Conservation (phyloP, 257 asterid species). For the Schizonepeta tenuifolia region DNA sequence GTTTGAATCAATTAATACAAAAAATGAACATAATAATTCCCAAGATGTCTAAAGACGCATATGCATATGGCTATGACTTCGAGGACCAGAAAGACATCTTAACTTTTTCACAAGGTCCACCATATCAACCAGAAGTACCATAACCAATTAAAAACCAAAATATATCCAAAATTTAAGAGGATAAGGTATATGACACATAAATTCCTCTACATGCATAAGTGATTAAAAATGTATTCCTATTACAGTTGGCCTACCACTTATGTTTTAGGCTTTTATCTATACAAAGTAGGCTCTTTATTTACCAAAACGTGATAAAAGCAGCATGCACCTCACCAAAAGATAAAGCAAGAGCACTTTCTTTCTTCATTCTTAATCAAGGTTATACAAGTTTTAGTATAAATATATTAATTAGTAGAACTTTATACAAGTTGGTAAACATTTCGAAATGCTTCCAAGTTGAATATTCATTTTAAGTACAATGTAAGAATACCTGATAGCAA, state of each 20-base stretch:
- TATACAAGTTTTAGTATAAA: not conserved
- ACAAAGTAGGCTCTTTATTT: constrained; percentile 13
- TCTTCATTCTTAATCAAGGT: constrained; percentile 7
- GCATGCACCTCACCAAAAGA: not conserved
- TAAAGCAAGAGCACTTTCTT: constrained; percentile 17
- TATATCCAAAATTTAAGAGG: constrained; percentile 5
- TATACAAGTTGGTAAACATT: constrained; percentile 6
- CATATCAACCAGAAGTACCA: constrained; percentile 17
- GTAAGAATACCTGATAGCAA: not conserved
- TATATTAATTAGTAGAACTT: constrained; percentile 9
- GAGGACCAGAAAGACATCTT: constrained; percentile 16
- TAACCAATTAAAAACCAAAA: not conserved
- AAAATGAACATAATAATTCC: constrained; percentile 19
- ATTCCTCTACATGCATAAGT: not conserved
- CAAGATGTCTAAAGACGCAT: constrained; percentile 3
- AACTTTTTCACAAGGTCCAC: constrained; percentile 17
- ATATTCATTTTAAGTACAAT: constrained; percentile 3
- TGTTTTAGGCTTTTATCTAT: constrained; percentile 5
- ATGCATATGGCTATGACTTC: not conserved
- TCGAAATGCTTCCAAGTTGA: constrained; percentile 9
- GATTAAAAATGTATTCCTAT: not conserved
- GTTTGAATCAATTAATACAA: constrained; percentile 26
- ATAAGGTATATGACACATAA: not conserved
- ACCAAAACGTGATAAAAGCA: constrained; percentile 3
- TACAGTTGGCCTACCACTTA: constrained; percentile 1